A percentile compares a stretch with the other conserved stretches of the same genome.
These are phyloP conservation scores for Adansonia madagascariensis DNA, from an alignment of 441 rosid species.

Conservation along the genomic window DNA sequence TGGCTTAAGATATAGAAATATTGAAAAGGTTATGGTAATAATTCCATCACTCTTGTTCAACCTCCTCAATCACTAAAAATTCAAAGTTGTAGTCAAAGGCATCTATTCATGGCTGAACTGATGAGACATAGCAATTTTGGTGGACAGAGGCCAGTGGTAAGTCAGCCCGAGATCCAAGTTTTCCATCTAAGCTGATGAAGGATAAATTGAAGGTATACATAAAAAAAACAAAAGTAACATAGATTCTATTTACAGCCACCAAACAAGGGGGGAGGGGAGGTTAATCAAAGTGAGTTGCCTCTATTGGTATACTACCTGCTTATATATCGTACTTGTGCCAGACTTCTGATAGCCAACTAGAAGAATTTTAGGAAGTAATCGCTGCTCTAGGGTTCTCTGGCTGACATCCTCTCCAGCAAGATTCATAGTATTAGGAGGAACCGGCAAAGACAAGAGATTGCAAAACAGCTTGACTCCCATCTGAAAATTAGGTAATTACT, in stretches of 20 bases:
- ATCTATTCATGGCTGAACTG: neutral
- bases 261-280: neutral
- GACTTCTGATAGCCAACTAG: constrained; percentile 62
- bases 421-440: constrained; percentile 36
- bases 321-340: constrained; percentile 71
- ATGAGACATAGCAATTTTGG: neutral
- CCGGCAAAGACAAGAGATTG: constrained; percentile 50
- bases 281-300: constrained; percentile 14
- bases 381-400: constrained; percentile 23
- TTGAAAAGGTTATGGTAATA: neutral
- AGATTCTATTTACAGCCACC: neutral
- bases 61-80: neutral
- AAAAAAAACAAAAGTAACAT: neutral
- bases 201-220: neutral
- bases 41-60: constrained; percentile 9
- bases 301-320: constrained; percentile 49
- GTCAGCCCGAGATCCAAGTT: neutral
- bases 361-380: constrained; percentile 50
- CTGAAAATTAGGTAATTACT: constrained; percentile 35
- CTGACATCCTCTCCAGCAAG: constrained; percentile 32
- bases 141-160: neutral
- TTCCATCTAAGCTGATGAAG: neutral
- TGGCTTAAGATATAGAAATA: neutral
- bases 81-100: neutral
- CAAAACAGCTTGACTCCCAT: constrained; percentile 44